Evolutionary conservation across 495 filamentous ascomycete genomes (phyloP), one percentile per base, ranked within the genome.

Genomic region (Penicillium alfredii): DNA sequence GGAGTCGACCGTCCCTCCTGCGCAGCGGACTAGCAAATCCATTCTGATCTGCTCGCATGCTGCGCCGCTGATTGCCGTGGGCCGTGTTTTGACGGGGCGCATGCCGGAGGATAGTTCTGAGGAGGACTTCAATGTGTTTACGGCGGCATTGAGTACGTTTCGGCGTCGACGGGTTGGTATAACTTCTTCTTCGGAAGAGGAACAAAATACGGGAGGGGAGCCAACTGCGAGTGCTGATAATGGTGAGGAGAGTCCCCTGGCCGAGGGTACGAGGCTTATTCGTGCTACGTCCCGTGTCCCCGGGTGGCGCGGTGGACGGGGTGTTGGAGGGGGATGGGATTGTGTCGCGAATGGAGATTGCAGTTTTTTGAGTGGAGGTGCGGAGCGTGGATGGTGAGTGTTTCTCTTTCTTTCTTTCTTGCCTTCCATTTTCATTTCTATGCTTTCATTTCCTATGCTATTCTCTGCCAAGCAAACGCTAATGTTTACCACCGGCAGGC

Each of bases 1-100:
- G 1, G 65, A 68, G 33, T 48, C 56, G 4, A 15, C 42, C 6
- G 27, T 50, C 1, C 31, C 56, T 7, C 25, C 33, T 1, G 47
- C 55, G 4, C 37, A 47, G 27, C 44, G 51, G 4, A 58, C 56
- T 1, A 63, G 58, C 31, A 82, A 77, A 31, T 68, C 86, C 0
- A 66, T 96, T 10, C 44, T 94, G 14, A 73, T 98, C 9, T 94
- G 84, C 57, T 80, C 86, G n/a, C 92, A 98, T 66, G 92, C 90
- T 0, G 92, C 92, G 13, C 73, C 78, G 9, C 69, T 95, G 49
- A 93, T 98, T 51, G 82, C 83, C 4, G 79, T 88, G 36, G 92
- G 88, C 2, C 73, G 92, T 8, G 76, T 72, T 4, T 63, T 98
- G 45, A 94, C 87, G 9, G 86, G 84, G 0, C 38, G 51, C 3